phyloP scores from a whole-genome alignment of 176 grass and related monocot species.

The Bonia amplexicaulis region DNA sequence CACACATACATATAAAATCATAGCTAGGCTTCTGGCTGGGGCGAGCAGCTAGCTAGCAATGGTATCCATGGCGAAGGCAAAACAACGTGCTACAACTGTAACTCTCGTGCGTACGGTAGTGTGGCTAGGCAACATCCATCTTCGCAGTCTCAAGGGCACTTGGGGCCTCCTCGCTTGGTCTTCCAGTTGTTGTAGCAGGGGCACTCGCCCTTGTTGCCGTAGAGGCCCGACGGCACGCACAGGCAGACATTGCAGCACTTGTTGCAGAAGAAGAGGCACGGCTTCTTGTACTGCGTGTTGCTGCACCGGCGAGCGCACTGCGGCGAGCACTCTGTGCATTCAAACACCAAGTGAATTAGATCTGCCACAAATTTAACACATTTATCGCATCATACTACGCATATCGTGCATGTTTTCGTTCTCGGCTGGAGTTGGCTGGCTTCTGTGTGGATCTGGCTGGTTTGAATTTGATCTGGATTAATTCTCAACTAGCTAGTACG shows the following conservation, averaged over 20 bases:
- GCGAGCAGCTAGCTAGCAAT: neutral
- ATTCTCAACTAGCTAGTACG: neutral
- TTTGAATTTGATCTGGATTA: neutral
- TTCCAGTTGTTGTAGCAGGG: conserved; percentile 69
- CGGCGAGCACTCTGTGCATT: conserved; percentile 40
- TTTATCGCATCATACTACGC: neutral
- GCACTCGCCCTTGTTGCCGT: conserved; percentile 60
- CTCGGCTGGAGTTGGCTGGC: neutral
- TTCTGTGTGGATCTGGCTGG: neutral
- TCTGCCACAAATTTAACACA: neutral
- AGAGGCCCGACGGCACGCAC: conserved; percentile 58
- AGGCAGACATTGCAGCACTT: conserved; percentile 54
- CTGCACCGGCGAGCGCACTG: conserved; percentile 43
- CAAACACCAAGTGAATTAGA: neutral
- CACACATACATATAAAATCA: neutral
- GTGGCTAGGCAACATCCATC: neutral
- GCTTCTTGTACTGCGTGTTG: conserved; percentile 49
- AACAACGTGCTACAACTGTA: neutral
- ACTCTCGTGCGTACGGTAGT: too few species aligned
- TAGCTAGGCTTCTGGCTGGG: too few species aligned
- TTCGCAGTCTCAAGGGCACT: conserved; percentile 34
- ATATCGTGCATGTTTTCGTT: neutral
- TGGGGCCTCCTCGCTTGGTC: conserved; percentile 55
- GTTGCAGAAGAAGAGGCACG: conserved; percentile 65
- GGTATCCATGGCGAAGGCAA: neutral